phyloP scores from a whole-genome alignment of 2,329 filamentous ascomycete genomes.

The Berkeleyomyces rouxiae region DNA sequence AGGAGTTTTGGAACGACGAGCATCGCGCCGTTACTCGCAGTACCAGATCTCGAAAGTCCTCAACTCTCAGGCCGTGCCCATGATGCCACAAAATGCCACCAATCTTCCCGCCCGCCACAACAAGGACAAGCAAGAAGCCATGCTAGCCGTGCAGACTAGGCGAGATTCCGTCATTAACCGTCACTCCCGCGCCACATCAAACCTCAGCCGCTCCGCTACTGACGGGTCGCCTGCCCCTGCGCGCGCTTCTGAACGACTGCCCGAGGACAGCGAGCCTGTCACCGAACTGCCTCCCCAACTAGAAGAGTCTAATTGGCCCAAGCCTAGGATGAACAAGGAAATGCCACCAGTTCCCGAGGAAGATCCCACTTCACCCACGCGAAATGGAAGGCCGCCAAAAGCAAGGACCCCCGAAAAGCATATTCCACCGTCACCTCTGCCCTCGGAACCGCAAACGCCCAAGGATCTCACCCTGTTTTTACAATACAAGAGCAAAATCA shows the following conservation, averaged over 20 bases:
- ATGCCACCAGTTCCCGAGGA: constrained; percentile 7
- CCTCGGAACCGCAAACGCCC: constrained; percentile 44
- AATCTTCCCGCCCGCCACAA: constrained; percentile 63
- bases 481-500: constrained; percentile 93
- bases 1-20: constrained; percentile 79
- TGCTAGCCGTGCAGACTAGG: constrained; percentile 47
- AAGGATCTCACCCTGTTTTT: constrained; percentile 89
- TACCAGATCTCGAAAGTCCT: constrained; percentile 95
- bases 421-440: constrained; percentile 31
- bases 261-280: constrained; percentile 11
- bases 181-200: constrained; percentile 33
- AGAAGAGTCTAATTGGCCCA: neutral
- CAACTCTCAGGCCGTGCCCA: constrained; percentile 63
- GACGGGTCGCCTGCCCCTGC: constrained; percentile 4
- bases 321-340: constrained; percentile 1
- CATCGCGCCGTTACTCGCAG: constrained; percentile 82
- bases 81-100: constrained; percentile 68
- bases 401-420: constrained; percentile 12
- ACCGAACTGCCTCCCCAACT: neutral
- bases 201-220: constrained; percentile 23
- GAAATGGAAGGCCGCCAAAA: constrained; percentile 14
- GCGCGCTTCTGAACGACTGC: constrained; percentile 2
- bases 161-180: constrained; percentile 25
- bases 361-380: neutral
- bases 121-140: constrained; percentile 56